Evolutionary conservation across 2,329 filamentous ascomycete genomes (phyloP), one percentile per base, ranked within the genome.

Genomic region (Clarireedia hainanense): DNA sequence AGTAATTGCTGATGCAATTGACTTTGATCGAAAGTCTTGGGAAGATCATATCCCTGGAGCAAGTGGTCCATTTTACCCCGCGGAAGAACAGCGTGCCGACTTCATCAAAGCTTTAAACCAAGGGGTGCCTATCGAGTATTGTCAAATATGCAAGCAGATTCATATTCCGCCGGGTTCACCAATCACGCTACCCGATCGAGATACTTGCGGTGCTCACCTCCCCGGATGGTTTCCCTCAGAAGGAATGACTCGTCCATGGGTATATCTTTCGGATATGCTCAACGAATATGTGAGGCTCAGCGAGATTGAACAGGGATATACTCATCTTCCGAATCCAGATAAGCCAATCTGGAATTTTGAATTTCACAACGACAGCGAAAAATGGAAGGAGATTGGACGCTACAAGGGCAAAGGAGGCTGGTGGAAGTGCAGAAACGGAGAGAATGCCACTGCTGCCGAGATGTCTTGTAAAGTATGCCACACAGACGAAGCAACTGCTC

Each of bases 181-280:
- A 3, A 37, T 57, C 10, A 64, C 60, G 10, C 62, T 67, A 26
- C 45, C 55, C 17, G 57, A 64, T 20, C 61, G 65, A 26, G 65
- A 67, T 50, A 60, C 56, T 20, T 68, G 65, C 39, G 61, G 60
- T 6, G 47, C 61, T 17, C 58, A 57, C 17, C 55, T 69, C 4
- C 67, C 67, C 1, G 61, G 63, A 10, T 68, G 65, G 66, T 66
- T 67, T 27, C 65, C 66, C 4, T 57, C 52, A 6, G 42, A 61
- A 14, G 40, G 50, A 2, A 47, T 50, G 10, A 20, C 56, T 7
- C 48, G 60, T 7, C 63, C 65, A 14, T 64, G 64, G 64, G 47
- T 54, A 2, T 34, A 36, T 5, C 67, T 59, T 47, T 51, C 12
- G 2, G 42, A 45, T 2, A 36, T 66, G 37, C 55, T 61, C 3